Conservation (phyloP, 352 stramenopile species). For the Phytopythium sindhum region DNA sequence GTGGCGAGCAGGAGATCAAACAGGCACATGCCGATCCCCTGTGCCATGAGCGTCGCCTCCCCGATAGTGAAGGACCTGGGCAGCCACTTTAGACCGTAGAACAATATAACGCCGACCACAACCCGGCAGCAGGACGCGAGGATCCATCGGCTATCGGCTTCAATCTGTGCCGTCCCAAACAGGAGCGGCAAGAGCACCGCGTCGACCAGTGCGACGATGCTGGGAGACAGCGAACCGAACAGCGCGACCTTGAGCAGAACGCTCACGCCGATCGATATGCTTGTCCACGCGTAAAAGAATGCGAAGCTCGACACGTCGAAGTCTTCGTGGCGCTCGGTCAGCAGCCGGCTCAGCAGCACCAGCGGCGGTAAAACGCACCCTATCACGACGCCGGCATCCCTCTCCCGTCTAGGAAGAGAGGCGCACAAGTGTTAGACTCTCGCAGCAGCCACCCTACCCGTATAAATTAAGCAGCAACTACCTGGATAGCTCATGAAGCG, state of each 20-base stretch:
- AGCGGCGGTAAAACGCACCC: slow-evolving; percentile 57
- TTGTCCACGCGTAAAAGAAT: slow-evolving; percentile 57
- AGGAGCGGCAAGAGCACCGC: slow-evolving; percentile 28
- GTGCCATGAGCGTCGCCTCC: slow-evolving; percentile 61
- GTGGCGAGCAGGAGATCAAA: slow-evolving; percentile 55
- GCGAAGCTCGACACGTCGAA: slow-evolving; percentile 28
- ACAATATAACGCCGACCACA: slow-evolving; percentile 31
- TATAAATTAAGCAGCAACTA: neutral
- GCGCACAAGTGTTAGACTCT: neutral
- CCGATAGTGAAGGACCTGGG: slow-evolving; percentile 71
- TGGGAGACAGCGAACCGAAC: slow-evolving; percentile 29
- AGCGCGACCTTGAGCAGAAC: slow-evolving; percentile 40
- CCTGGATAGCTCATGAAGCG: slow-evolving; percentile 21
- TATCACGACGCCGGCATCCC: slow-evolving; percentile 52
- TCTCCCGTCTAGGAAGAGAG: slow-evolving; percentile 34
- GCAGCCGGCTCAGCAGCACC: slow-evolving; percentile 53
- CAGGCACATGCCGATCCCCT: slow-evolving; percentile 46
- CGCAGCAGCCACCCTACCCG: neutral
- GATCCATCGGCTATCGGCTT: slow-evolving; percentile 28
- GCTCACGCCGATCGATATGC: slow-evolving; percentile 43
- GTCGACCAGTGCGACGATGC: slow-evolving; percentile 40
- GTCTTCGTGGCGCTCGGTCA: slow-evolving; percentile 28
- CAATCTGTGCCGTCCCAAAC: slow-evolving; percentile 24
- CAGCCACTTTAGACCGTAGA: slow-evolving; percentile 37
- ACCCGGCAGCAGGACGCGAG: slow-evolving; percentile 32